Conservation (phyloP, 2,329 filamentous ascomycete species). For the Talaromyces piceae region DNA sequence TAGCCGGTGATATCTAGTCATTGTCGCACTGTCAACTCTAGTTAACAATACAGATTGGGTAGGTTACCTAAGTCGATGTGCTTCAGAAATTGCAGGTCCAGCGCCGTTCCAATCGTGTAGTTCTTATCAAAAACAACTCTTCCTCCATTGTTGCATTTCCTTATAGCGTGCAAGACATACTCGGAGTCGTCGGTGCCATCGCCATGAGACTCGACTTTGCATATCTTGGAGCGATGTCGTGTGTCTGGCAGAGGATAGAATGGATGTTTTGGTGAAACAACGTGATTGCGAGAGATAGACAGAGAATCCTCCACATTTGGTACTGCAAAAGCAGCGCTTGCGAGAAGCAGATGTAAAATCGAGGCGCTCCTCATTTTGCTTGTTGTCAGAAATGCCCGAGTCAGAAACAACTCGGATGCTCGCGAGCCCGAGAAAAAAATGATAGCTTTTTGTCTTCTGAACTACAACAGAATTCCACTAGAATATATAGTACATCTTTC, state of each 20-base stretch:
- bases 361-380: conserved; percentile 1
- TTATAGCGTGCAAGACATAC: conserved; percentile 48
- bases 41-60: background rate
- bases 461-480: too few species aligned
- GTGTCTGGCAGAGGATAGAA: conserved; percentile 24
- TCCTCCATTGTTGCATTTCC: conserved; percentile 56
- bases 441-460: too few species aligned
- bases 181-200: conserved; percentile 41
- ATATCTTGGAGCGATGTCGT: conserved; percentile 19
- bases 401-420: background rate
- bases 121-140: conserved; percentile 52
- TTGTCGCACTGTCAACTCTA: background rate
- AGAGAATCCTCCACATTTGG: background rate
- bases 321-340: conserved; percentile 1
- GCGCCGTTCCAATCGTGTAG: conserved; percentile 57
- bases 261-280: conserved; percentile 21
- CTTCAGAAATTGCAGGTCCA: conserved; percentile 59
- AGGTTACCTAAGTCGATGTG: conserved; percentile 53
- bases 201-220: conserved; percentile 22
- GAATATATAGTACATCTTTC: background rate
- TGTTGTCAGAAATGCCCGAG: background rate
- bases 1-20: conserved; percentile 49
- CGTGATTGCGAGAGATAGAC: conserved; percentile 16
- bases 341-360: conserved; percentile 3
- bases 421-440: too few species aligned